A percentile compares a stretch with the other conserved stretches of the same genome.
Evolutionary conservation across 2,329 filamentous ascomycete genomes (phyloP).

Genomic region (Penicillium sp.): DNA sequence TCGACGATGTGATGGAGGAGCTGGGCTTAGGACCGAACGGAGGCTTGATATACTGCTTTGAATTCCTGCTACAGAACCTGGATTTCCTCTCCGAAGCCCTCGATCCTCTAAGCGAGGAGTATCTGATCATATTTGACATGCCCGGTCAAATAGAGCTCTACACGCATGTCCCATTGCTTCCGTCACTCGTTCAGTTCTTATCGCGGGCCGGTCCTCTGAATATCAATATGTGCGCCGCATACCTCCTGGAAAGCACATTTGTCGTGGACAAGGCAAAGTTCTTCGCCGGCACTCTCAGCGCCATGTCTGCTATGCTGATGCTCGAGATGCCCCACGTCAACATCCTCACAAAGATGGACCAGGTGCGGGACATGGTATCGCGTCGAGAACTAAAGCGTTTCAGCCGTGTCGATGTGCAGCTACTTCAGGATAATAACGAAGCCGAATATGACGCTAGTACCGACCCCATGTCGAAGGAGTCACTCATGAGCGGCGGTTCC

Average conservation of each 20-base stretch:
- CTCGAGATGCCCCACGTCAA: conserved; percentile 96
- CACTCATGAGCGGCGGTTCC: conserved; percentile 78
- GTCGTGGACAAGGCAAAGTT: conserved; percentile 96
- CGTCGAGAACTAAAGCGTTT: conserved; percentile 90
- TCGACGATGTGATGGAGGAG: conserved; percentile 97
- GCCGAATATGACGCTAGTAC: conserved; percentile 58
- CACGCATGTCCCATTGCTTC: conserved; percentile 92
- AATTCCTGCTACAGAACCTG: conserved; percentile 92
- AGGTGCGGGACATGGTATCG: conserved; percentile 86
- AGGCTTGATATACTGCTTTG: conserved; percentile 94
- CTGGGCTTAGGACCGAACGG: conserved; percentile 89
- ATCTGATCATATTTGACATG: conserved; percentile 98
- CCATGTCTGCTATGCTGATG: conserved; percentile 99
- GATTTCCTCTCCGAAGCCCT: conserved; percentile 88
- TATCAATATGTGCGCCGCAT: conserved; percentile 89
- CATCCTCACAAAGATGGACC: conserved; percentile 96
- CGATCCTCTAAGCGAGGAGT: conserved; percentile 87
- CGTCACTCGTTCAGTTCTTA: conserved; percentile 79
- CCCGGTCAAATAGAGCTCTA: conserved; percentile 98
- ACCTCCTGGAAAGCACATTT: conserved; percentile 94
- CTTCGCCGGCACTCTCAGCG: conserved; percentile 91
- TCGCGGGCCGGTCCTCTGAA: conserved; percentile 80
- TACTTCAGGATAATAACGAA: conserved; percentile 72
- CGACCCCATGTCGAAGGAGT: conserved; percentile 69
- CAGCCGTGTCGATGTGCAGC: conserved; percentile 79